Base-by-base conservation (phyloP, 257 asterid genomes). In the Ilex asprella region DNA sequence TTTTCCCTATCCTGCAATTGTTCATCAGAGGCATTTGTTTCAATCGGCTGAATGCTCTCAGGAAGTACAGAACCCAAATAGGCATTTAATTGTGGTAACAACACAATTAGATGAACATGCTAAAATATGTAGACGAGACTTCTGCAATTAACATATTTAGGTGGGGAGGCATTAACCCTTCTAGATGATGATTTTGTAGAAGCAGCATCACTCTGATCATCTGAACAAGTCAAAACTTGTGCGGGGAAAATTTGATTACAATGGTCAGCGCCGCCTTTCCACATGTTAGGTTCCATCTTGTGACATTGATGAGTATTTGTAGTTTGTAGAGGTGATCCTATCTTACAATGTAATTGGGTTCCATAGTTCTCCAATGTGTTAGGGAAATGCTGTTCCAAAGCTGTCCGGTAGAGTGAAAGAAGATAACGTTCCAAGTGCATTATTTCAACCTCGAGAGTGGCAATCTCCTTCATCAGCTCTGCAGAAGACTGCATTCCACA, bases 381-480 rank as follows among this genome's bases (percentile, higher is more conserved):
- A 0, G 87, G 88, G 56, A 80, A 73, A 10, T 81, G 68, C 56
- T 77, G 82, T 67, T 61, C 80, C 68, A 90, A 79, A 60, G 89
- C 81, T 2, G 73, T 71, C 39, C 82, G 83, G 65, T 91, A 91
- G 49, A 91, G 90, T 41, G 95, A 84, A 16, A 91, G 96, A 57
- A 91, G 87, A 63, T 78, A 63, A 14, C 76, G 77, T 72, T 91
- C 98, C 90, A 91, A 58, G 55, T 64, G 88, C 29, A 75, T 67
- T 65, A 91, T 88, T 73, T 91, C 84, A 66, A 73, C 73, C 76
- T 91, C 98, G 55, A 91, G 92, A 31, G 58, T 54, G 29, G 87
- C 68, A 65, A 91, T 91, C 75, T 91, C 96, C 62, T 80, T 74
- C 79, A 84, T 74, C 76, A 91, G 75, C 55, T 84, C 90, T 16